Base-by-base conservation (phyloP, 2,329 filamentous ascomycete genomes). In the Colletotrichum camelliae region DNA sequence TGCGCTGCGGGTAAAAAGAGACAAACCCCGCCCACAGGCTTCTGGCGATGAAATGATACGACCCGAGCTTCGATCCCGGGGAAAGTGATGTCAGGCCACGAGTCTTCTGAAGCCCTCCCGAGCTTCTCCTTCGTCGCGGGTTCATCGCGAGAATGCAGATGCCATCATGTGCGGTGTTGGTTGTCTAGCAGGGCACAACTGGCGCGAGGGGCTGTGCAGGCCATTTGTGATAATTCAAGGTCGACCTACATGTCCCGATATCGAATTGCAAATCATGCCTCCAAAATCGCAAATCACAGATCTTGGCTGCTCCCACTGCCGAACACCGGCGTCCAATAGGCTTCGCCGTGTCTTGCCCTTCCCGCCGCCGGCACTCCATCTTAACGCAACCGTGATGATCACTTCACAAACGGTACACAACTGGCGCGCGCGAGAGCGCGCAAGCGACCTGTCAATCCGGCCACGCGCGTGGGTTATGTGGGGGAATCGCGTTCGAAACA, bases 401-500 rank as follows among this genome's bases (percentile, higher is more conserved):
- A 39, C 16, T 43, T 58, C n/a, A 55, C 29, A 8, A 52, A 52
- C n/a, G 43, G 12, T 27, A 21, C 13, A 21, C n/a, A 52, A 52
- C 43, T 52, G 43, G n/a, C 43, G 43, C 43, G 43, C 43, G 43
- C 43, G n/a, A 61, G 35, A 27, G n/a, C 62, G 16, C 64, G 64
- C n/a, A 35, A 39, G 27, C 39, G 67, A 67, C 52, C 61, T 66
- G 52, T 55, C 68, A 70, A 39, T 37, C 58, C 67, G 55, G 62
- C 58, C 70, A 66, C 65, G 24, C 65, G 24, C 60, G 65, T 48
- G 69, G 65, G 37, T 67, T 61, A 13, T 29, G 68, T 67, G 73
- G 73, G 48, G 61, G 31, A 67, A 58, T n/a, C 31, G 68, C 39
- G 68, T 57, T 58, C 67, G 72, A 72, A 75, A 72, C 62, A 72